phyloP scores from a whole-genome alignment of 83 land plant genomes.

The Picea abies region DNA sequence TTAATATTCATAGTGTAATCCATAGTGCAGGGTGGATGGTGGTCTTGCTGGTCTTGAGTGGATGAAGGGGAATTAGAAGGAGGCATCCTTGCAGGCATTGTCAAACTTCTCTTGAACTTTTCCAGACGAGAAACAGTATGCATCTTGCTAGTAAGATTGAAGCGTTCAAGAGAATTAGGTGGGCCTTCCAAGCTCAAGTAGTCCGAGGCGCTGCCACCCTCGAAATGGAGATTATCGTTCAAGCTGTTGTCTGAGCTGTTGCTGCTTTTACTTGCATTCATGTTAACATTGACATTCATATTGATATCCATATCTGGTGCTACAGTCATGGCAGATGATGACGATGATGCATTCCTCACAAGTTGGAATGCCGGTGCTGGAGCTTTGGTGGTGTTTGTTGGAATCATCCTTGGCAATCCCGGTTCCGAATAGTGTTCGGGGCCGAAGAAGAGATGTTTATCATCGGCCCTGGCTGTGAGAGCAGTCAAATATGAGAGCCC shows the following conservation, averaged over 20 bases:
- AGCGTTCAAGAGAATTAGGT: conserved; percentile 3
- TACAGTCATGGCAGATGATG: neutral
- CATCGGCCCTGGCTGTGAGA: conserved; percentile 66
- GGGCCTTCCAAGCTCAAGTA: conserved; percentile 64
- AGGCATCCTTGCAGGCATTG: conserved; percentile 74
- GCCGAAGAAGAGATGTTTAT: conserved; percentile 58
- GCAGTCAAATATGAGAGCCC: conserved; percentile 68
- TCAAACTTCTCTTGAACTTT: conserved; percentile 78
- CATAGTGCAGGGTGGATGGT: conserved; percentile 10
- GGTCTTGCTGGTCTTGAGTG: conserved; percentile 26
- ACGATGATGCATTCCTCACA: neutral
- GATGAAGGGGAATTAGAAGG: conserved; percentile 51
- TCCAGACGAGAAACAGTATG: conserved; percentile 8
- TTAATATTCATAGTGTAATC: conserved; percentile 12
- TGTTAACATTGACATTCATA: neutral
- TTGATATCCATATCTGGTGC: neutral
- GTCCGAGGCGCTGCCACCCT: conserved; percentile 24
- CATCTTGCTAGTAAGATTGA: neutral
- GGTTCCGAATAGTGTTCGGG: conserved; percentile 22
- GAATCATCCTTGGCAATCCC: neutral
- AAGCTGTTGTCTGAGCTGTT: neutral
- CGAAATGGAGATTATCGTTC: neutral
- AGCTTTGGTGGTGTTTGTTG: neutral
- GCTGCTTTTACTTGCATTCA: conserved; percentile 20
- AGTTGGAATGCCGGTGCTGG: conserved; percentile 19